Evolutionary conservation across 164 flowering plant genomes (phyloP).

Genomic region (Tinospora cordifolia): DNA sequence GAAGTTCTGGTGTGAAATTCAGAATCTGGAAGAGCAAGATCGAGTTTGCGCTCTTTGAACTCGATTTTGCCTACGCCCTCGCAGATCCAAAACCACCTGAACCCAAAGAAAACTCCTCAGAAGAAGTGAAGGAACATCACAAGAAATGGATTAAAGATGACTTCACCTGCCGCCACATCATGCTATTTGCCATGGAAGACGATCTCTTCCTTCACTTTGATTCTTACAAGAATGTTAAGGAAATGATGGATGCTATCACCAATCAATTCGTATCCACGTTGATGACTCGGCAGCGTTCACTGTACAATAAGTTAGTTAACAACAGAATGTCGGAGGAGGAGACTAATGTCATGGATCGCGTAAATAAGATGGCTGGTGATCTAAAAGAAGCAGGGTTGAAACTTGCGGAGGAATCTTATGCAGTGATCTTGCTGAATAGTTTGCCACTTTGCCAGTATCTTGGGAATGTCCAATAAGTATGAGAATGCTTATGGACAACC

Average conservation of each 20-base stretch:
- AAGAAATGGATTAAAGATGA: neutral
- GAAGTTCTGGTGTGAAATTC: neutral
- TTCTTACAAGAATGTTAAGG: neutral
- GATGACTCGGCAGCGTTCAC: too few species aligned
- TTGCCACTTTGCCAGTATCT: too few species aligned
- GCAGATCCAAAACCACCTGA: neutral
- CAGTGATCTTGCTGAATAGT: too few species aligned
- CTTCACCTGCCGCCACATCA: neutral
- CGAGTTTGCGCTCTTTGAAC: neutral
- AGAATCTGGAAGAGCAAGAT: slow-evolving; percentile 1
- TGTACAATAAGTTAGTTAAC: too few species aligned
- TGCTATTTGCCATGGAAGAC: neutral
- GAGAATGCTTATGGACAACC: too few species aligned
- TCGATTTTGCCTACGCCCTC: neutral
- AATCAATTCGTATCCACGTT: neutral
- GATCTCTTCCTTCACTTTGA: neutral
- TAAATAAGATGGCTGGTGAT: too few species aligned
- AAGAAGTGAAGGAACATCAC: neutral
- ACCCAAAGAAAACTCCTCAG: neutral
- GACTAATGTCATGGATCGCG: too few species aligned
- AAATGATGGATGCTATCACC: neutral
- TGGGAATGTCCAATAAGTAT: too few species aligned
- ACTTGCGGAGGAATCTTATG: too few species aligned
- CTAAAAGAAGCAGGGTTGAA: too few species aligned
- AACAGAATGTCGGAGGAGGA: too few species aligned